Evolutionary conservation across 192 early-diverging fungal species (phyloP), one percentile per base, ranked within the genome.

Genomic region (Dissophora ornata): DNA sequence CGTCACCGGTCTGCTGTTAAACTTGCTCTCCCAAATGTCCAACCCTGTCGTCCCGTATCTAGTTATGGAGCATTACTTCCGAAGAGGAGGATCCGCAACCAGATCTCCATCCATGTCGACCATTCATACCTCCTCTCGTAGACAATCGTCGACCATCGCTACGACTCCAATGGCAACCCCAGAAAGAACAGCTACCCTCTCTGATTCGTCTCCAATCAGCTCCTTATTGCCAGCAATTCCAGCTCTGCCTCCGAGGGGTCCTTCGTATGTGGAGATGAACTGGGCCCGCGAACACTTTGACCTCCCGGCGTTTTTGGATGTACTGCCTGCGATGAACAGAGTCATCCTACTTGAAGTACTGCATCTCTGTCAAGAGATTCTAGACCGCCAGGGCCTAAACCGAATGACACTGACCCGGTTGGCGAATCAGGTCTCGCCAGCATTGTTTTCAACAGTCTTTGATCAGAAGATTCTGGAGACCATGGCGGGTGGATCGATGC

Each of bases 11-110:
- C 32, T 77, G 45, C 41, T 77, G 51, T 44, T 77, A 21, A 77
- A 77, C 36, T n/a, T 77, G 19, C 49, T 77, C 16, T 77, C 64
- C 0, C 73, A 77, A 44, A 77, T 77, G 73, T 77, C 73, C 30
- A 77, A 67, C 36, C 73, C 73, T 7, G 65, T 77, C 16, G 58
- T 77, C n/a, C 73, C 73, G 1, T 77, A 77, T 44, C 18, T 45
- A 15, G 33, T 77, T 16, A 77, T 62, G 65, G 73, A 62, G 33
- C 62, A 67, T 21, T 77, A 67, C 25, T 77, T 77, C 32, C 45
- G 57, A 18, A 54, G 58, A 19, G 38, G 55, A 19, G 42, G 65
- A 26, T 40, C 18, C 7, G n/a, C n/a, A 19, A 30, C 6, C 49
- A 19, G 19, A 54, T 42, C 40, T 4, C 30, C 3, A 1, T 44